These are phyloP conservation scores for Blastobotrys americana DNA, from an alignment of 805 yeast genomes.

Conservation along the genomic window DNA sequence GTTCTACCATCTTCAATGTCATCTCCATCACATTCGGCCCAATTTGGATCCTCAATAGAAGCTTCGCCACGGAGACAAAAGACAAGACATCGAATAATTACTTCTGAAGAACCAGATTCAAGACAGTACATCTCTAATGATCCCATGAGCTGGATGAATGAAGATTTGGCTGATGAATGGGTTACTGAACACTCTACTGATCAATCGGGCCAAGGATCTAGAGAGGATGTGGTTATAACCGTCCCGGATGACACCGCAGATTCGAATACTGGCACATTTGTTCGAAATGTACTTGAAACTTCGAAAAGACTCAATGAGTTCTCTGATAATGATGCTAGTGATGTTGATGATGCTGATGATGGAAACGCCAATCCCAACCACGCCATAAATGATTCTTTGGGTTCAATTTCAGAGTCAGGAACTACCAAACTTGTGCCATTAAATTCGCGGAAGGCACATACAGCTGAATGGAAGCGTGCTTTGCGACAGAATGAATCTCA, in stretches of 20 bases:
- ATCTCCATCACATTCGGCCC: not conserved
- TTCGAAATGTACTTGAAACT: not conserved
- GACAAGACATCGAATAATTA: no score
- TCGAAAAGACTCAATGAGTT: slow-evolving; percentile 6
- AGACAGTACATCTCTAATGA: not conserved
- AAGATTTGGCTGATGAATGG: not conserved
- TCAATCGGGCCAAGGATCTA: not conserved
- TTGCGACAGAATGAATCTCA: not conserved
- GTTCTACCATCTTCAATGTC: not conserved
- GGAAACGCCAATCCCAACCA: not conserved
- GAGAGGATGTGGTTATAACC: not conserved
- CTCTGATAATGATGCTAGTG: not conserved
- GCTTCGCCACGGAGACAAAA: no score
- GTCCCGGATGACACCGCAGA: not conserved
- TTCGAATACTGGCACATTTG: not conserved
- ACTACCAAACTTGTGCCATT: not conserved
- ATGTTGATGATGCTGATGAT: not conserved
- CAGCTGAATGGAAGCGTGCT: slow-evolving; percentile 9
- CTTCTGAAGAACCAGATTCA: not conserved
- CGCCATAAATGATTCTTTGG: not conserved
- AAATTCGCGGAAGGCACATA: not conserved
- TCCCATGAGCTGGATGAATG: not conserved
- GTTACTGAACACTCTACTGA: not conserved
- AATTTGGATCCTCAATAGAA: no score
- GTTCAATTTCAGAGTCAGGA: not conserved